Evolutionary conservation across 2,329 filamentous ascomycete genomes (phyloP).

Genomic region (Cladosporium sphaerospermum): DNA sequence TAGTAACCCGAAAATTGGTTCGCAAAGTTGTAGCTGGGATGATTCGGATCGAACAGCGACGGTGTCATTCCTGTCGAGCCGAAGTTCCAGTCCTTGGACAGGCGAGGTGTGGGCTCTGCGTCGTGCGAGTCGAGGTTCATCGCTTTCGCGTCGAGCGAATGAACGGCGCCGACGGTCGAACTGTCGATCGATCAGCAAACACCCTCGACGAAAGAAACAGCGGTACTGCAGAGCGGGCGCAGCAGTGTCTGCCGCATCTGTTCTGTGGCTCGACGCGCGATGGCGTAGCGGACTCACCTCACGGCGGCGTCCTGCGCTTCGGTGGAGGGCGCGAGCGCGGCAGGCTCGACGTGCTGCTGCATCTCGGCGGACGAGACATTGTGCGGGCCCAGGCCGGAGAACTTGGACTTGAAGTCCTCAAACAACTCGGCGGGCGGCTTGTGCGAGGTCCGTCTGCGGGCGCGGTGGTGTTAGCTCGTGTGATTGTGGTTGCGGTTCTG

Average conservation of each 20-base stretch:
- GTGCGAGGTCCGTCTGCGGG: conserved; percentile 54
- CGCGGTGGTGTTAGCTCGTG: conserved; percentile 2
- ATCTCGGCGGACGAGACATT: conserved; percentile 38
- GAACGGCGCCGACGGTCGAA: neutral
- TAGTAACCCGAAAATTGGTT: conserved; percentile 80
- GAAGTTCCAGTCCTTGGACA: conserved; percentile 70
- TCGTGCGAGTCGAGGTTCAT: conserved; percentile 51
- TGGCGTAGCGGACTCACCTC: neutral
- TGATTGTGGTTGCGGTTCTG: conserved; percentile 7
- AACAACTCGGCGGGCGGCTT: conserved; percentile 83
- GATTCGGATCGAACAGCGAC: conserved; percentile 78
- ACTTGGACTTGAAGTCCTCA: conserved; percentile 75
- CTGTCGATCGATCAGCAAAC: neutral
- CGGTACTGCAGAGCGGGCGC: too few relatives aligned
- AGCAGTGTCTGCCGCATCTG: conserved; percentile 15
- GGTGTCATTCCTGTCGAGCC: conserved; percentile 60
- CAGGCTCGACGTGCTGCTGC: conserved; percentile 38
- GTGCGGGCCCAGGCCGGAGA: conserved; percentile 60
- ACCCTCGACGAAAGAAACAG: too few relatives aligned
- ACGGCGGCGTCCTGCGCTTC: conserved; percentile 30
- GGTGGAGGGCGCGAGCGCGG: conserved; percentile 33
- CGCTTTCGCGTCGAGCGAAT: conserved; percentile 11
- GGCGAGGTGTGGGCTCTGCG: conserved; percentile 75
- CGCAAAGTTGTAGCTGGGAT: conserved; percentile 74
- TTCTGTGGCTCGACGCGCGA: conserved; percentile 16